Conservation (phyloP, 2,329 filamentous ascomycete species). For the Cladosporium sp. region DNA sequence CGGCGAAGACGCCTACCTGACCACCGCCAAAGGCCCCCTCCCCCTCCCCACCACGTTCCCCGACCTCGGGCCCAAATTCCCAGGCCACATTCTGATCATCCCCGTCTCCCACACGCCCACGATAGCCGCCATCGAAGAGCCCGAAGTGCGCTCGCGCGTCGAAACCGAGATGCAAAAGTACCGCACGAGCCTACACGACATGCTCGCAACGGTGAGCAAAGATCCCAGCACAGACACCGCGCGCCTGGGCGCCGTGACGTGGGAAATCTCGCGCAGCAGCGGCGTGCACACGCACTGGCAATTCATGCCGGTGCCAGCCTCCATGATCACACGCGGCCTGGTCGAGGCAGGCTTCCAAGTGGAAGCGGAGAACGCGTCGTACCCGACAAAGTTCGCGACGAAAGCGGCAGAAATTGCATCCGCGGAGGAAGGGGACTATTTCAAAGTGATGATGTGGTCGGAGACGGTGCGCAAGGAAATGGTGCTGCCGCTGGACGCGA, state of each 20-base stretch:
- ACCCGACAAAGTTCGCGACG: constrained; percentile 49
- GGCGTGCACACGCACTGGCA: constrained; percentile 96
- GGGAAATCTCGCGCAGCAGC: constrained; percentile 78
- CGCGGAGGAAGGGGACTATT: constrained; percentile 27
- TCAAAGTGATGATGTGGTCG: constrained; percentile 34
- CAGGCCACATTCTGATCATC: constrained; percentile 86
- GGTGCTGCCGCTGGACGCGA: constrained; percentile 70
- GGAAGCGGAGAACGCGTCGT: constrained; percentile 71
- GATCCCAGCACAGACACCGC: constrained; percentile 40
- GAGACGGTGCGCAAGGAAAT: constrained; percentile 56
- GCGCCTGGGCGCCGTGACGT: constrained; percentile 77
- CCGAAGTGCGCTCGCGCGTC: constrained; percentile 50
- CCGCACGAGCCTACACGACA: constrained; percentile 69
- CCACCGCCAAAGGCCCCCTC: constrained; percentile 87
- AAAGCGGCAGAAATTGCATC: constrained; percentile 20
- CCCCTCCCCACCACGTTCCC: constrained; percentile 68
- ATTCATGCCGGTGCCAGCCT: constrained; percentile 69
- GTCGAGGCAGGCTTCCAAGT: constrained; percentile 88
- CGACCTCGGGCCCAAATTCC: constrained; percentile 60
- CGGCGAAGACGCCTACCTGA: constrained; percentile 81
- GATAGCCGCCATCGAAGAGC: constrained; percentile 60
- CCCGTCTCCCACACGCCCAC: constrained; percentile 79
- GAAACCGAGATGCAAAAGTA: constrained; percentile 81
- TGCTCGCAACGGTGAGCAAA: constrained; percentile 53
- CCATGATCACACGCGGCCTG: constrained; percentile 65